These are phyloP conservation scores for Rhipidocladum racemiflorum DNA, from an alignment of 176 grass and related monocot genomes.

Conservation along the genomic window DNA sequence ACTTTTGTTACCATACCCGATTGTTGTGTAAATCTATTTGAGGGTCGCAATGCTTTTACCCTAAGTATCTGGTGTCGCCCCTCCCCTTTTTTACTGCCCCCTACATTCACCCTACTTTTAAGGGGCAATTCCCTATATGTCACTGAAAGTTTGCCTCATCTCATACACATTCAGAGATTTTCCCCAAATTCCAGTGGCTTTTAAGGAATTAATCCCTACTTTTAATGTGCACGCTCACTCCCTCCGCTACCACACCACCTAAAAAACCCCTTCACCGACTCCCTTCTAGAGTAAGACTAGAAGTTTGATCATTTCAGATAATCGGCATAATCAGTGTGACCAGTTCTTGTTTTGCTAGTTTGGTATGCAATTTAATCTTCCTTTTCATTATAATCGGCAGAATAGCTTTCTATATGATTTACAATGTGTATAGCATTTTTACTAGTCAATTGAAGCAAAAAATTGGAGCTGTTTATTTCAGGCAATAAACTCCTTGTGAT, in stretches of 20 bases:
- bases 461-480: neutral
- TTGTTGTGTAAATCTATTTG: neutral
- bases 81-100: neutral
- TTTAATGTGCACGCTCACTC: neutral
- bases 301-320: neutral
- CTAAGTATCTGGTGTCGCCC: neutral
- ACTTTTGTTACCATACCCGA: neutral
- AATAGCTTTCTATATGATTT: neutral
- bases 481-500: neutral
- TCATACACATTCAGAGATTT: too few relatives aligned
- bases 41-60: neutral
- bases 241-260: neutral
- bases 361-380: neutral
- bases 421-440: neutral
- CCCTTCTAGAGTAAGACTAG: neutral
- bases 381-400: neutral
- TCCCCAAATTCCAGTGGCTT: too few relatives aligned
- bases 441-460: neutral
- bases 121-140: too few relatives aligned
- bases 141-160: too few relatives aligned
- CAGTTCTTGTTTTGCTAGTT: neutral
- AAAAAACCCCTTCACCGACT: neutral
- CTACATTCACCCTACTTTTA: neutral
- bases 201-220: too few relatives aligned
- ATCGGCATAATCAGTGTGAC: neutral